Conservation (phyloP, 208 protist genomes). For the Trypanosomatidae sp. region DNA sequence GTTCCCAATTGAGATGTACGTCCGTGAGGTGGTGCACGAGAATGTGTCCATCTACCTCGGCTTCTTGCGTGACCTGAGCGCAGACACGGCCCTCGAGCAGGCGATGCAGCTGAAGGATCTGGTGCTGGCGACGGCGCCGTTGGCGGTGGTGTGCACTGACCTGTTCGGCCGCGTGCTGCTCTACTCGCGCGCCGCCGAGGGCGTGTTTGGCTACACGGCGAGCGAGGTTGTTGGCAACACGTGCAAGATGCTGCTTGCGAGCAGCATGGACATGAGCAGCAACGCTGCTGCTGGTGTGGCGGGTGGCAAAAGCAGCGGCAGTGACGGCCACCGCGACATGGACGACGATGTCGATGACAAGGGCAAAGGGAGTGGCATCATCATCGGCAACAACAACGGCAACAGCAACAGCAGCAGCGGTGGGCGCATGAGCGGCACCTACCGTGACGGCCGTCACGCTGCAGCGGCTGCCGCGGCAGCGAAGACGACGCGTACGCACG, state of each 20-base stretch:
- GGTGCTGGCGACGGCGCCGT: slow-evolving; percentile 1
- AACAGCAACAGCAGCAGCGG: no score
- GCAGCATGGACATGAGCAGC: no score
- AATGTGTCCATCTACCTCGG: slow-evolving; percentile 14
- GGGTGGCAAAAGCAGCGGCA: no score
- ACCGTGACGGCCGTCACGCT: no score
- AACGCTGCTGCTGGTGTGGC: no score
- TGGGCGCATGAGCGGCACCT: no score
- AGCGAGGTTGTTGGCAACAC: neutral
- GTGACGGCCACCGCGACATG: no score
- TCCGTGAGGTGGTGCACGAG: slow-evolving; percentile 11
- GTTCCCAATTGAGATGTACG: slow-evolving; percentile 14
- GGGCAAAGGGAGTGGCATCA: no score
- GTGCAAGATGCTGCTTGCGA: neutral
- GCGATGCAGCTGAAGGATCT: slow-evolving; percentile 7
- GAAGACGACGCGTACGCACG: no score
- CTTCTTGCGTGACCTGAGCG: slow-evolving; percentile 15
- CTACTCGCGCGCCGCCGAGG: neutral
- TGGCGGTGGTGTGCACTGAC: neutral
- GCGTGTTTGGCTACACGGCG: neutral
- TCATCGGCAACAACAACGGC: no score
- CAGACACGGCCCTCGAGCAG: slow-evolving; percentile 3
- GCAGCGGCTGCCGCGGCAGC: no score
- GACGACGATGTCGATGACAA: neutral
- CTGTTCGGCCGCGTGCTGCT: neutral